phyloP scores from a whole-genome alignment of 2,329 filamentous ascomycete species.

The Botrytis deweyae region DNA sequence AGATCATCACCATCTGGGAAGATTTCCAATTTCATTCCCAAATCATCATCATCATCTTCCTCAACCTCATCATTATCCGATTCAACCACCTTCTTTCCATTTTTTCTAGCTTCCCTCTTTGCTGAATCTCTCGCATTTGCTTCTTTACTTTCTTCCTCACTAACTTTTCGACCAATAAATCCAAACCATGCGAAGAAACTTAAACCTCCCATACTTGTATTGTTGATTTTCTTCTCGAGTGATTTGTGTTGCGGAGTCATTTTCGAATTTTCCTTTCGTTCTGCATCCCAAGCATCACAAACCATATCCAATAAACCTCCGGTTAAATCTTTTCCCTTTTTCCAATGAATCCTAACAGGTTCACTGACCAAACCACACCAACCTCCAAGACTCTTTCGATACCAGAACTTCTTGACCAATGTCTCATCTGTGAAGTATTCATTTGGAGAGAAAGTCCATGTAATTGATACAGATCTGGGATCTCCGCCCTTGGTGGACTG shows the following conservation, averaged over 20 bases:
- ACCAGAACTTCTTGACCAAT: constrained; percentile 91
- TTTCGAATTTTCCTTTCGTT: constrained; percentile 46
- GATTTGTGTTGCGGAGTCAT: constrained; percentile 50
- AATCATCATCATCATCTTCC: constrained; percentile 55
- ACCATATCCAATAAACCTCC: constrained; percentile 75
- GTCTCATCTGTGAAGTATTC: constrained; percentile 75
- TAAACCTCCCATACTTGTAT: constrained; percentile 60
- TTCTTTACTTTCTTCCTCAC: constrained; percentile 67
- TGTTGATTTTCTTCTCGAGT: constrained; percentile 54
- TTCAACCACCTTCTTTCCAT: constrained; percentile 39
- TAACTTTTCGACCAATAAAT: constrained; percentile 69
- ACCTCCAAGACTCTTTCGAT: constrained; percentile 62
- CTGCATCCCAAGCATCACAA: constrained; percentile 65
- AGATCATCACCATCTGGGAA: constrained; percentile 86
- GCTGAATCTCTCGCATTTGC: constrained; percentile 56
- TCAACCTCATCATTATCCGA: constrained; percentile 48
- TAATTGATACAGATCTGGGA: constrained; percentile 76
- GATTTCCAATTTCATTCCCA: constrained; percentile 72
- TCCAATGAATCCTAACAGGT: constrained; percentile 86
- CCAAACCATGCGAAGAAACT: constrained; percentile 93
- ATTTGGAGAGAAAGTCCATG: constrained; percentile 77
- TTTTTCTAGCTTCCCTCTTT: constrained; percentile 48
- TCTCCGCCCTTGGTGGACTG: constrained; percentile 58
- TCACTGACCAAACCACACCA: constrained; percentile 81
- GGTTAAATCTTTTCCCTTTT: constrained; percentile 80